phyloP scores from a whole-genome alignment of 495 filamentous ascomycete species.

The Tuber magnatum region DNA sequence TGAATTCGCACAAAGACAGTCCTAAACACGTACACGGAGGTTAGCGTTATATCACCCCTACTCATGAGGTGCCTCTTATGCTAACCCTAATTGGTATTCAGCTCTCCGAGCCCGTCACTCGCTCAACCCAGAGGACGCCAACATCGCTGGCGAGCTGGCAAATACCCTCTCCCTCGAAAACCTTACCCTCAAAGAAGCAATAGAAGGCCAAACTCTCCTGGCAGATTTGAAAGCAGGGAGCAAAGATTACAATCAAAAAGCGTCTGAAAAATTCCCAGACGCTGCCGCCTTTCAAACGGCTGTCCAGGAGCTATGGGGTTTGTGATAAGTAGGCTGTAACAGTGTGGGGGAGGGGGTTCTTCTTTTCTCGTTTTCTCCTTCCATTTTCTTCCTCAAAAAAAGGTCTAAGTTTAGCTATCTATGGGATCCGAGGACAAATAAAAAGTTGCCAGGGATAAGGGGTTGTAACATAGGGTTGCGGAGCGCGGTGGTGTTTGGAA shows the following conservation, averaged over 20 bases:
- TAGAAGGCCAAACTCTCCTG: constrained; percentile 54
- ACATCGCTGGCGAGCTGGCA: constrained; percentile 56
- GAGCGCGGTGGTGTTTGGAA: constrained; percentile 2
- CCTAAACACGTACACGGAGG: constrained; percentile 51
- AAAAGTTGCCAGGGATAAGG: not conserved
- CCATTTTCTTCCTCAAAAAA: not conserved
- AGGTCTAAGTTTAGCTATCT: not conserved
- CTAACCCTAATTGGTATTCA: constrained; percentile 41
- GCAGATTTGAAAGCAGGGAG: constrained; percentile 54
- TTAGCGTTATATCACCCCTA: constrained; percentile 7
- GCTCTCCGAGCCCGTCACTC: constrained; percentile 55
- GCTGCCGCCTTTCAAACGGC: constrained; percentile 13
- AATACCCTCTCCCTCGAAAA: constrained; percentile 51
- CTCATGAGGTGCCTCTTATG: constrained; percentile 1
- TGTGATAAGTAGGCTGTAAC: not conserved
- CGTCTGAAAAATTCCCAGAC: constrained; percentile 60
- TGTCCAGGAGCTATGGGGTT: not conserved
- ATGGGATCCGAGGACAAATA: not conserved
- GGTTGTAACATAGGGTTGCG: constrained; percentile 3
- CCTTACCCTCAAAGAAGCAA: constrained; percentile 56
- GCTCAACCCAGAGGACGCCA: constrained; percentile 53
- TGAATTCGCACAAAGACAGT: constrained; percentile 56
- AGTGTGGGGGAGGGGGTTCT: not conserved
- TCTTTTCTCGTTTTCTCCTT: not conserved
- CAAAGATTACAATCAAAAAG: constrained; percentile 56